A percentile compares a stretch with the other conserved stretches of the same genome.
Evolutionary conservation across 306 rosid genomes (phyloP).

Genomic region (Lathyrus oleraceus): DNA sequence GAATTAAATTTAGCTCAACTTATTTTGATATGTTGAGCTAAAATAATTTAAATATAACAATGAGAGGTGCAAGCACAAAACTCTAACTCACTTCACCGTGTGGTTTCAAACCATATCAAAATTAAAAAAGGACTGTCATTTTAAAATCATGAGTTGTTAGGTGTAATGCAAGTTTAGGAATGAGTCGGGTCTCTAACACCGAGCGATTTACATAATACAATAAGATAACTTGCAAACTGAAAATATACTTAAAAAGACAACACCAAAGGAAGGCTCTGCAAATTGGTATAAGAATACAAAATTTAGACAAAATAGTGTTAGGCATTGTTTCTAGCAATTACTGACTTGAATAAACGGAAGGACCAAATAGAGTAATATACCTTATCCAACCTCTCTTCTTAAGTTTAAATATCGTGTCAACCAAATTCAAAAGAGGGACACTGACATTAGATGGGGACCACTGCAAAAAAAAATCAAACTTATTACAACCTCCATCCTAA

Average conservation of each 20-base stretch:
- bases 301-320: background rate
- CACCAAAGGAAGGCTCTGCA: slow-evolving; percentile 20
- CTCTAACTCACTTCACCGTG: slow-evolving; percentile 4
- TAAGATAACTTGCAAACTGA: slow-evolving; percentile 16
- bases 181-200: slow-evolving; percentile 15
- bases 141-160: slow-evolving; percentile 10
- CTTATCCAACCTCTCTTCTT: slow-evolving; percentile 99
- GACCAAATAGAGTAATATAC: slow-evolving; percentile 47
- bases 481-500: no score
- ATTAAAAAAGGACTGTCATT: background rate
- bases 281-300: slow-evolving; percentile 14
- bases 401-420: slow-evolving; percentile 95
- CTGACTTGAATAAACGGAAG: slow-evolving; percentile 6
- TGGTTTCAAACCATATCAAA: background rate
- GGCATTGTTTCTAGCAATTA: slow-evolving; percentile 26
- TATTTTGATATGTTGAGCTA: slow-evolving; percentile 7
- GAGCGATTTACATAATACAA: slow-evolving; percentile 3
- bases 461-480: slow-evolving; percentile 58
- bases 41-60: slow-evolving; percentile 3
- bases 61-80: slow-evolving; percentile 22
- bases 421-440: slow-evolving; percentile 90
- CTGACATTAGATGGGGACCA: slow-evolving; percentile 97
- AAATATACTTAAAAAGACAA: slow-evolving; percentile 8
- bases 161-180: slow-evolving; percentile 10
- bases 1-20: background rate